Percentiles rank a stretch among this genome's conserved stretches.
These are phyloP conservation scores for Septoria linicola DNA, from an alignment of 2,329 filamentous ascomycete genomes.

Conservation along the genomic window DNA sequence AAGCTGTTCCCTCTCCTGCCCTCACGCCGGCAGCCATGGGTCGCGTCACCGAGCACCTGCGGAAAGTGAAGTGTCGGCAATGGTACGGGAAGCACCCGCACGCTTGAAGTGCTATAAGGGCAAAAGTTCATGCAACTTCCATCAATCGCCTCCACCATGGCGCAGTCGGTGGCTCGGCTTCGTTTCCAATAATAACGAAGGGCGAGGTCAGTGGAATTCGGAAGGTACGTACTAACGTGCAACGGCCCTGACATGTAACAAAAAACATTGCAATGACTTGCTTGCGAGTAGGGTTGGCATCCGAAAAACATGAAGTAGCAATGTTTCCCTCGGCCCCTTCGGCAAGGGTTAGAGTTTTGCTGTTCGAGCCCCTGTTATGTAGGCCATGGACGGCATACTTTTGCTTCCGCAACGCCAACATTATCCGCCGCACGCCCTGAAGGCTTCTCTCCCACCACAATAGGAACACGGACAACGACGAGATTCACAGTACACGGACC, in stretches of 20 bases:
- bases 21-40: too few relatives aligned
- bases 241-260: constrained; percentile 6
- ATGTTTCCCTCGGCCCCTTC: constrained; percentile 8
- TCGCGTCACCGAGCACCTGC: too few relatives aligned
- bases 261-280: constrained; percentile 6
- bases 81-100: not conserved
- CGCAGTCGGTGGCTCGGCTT: too few relatives aligned
- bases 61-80: too few relatives aligned
- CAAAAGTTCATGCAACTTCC: not conserved
- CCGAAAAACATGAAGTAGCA: not conserved
- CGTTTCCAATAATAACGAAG: constrained; percentile 6
- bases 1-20: too few relatives aligned
- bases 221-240: constrained; percentile 1
- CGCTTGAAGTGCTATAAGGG: not conserved
- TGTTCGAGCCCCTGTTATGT: not conserved
- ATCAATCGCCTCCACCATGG: not conserved
- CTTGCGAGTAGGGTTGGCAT: too few relatives aligned
- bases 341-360: constrained; percentile 9
- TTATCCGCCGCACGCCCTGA: not conserved
- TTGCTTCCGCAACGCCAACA: not conserved
- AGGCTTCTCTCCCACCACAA: too few relatives aligned
- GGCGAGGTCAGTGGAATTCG: not conserved
- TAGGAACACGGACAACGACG: too few relatives aligned
- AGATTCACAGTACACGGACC: too few relatives aligned
- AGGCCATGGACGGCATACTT: not conserved